Base-by-base conservation (phyloP, 176 grass and related monocot species). In the Paspalum vaginatum region DNA sequence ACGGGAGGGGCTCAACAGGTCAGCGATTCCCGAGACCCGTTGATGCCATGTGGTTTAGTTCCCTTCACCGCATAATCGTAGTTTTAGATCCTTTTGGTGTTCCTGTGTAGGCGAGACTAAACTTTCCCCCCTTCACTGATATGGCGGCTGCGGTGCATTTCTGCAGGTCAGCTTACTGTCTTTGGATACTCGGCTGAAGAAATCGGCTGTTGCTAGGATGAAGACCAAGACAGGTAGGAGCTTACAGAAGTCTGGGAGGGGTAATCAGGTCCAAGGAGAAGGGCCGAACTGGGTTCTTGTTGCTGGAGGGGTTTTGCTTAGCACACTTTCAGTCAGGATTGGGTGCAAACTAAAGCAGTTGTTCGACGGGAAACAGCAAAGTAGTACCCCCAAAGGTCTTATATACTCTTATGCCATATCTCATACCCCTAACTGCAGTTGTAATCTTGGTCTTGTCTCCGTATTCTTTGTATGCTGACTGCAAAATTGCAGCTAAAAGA, bases 261-360 rank as follows among this genome's bases (percentile, higher is more conserved):
- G 52, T 68, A 90, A 78, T 43, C 67, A 86, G 89, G 40, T 71
- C 82, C 90, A 91, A 93, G 78, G 86, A 51, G 89, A 87, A 83
- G 85, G 92, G 72, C 85, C 95, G 82, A 98, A 85, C 89, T 98
- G 95, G 95, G 78, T 93, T 70, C 80, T 98, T 92, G 80, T 98
- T 89, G 84, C 84, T 20, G 95, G 90, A 11, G 92, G 88, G 66
- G 85, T 89, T 84, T 77, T 98, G 61, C 88, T 98, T 37, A 95
- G 90, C 85, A 89, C 92, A 21, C 78, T 98, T 69, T 92, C 95
- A 52, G 61, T 98, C 40, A 91, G 77, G 74, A 75, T 98, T 56
- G 95, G 90, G 68, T 95, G 86, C 92, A 94, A 98, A 76, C 66
- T 98, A 65, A 98, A 89, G 75, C 88, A 94, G 61, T 54, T 83